Conservation (phyloP, 345 rosid genomes). For the Angophora floribunda region DNA sequence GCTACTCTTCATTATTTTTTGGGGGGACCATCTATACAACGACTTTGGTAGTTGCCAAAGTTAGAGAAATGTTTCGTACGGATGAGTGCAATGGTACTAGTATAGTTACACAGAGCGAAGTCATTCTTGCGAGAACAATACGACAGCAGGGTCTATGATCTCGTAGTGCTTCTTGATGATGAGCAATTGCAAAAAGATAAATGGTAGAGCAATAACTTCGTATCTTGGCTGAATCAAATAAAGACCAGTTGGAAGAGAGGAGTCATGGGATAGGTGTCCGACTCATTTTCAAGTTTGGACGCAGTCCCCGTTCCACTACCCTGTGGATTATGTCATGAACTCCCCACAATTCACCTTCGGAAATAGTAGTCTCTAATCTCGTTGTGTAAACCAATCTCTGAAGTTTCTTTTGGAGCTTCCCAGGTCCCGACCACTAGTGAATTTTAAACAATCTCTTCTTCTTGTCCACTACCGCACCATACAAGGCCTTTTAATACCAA, state of each 20-base stretch:
- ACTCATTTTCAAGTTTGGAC: not conserved
- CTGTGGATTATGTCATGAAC: not conserved
- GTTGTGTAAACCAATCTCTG: not conserved
- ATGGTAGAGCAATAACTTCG: not conserved
- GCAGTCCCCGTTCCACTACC: not conserved
- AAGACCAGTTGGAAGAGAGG: not conserved
- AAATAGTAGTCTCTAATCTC: not conserved
- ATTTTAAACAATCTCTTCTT: not conserved
- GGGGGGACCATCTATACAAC: no score
- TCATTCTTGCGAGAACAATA: no score
- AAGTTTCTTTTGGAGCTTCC: not conserved
- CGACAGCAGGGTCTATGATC: no score
- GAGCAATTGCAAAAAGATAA: not conserved
- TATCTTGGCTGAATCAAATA: not conserved
- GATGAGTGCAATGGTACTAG: no score
- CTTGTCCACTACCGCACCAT: not conserved
- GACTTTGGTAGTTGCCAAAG: no score
- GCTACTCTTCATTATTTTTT: no score
- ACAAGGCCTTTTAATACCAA: not conserved
- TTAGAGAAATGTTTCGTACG: no score
- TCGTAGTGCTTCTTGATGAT: no score
- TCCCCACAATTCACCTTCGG: not conserved
- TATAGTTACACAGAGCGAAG: no score
- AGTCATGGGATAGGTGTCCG: not conserved
- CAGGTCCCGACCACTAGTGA: not conserved